phyloP scores from a whole-genome alignment of 192 early-diverging fungal species.

The Coemansia javaensis region DNA sequence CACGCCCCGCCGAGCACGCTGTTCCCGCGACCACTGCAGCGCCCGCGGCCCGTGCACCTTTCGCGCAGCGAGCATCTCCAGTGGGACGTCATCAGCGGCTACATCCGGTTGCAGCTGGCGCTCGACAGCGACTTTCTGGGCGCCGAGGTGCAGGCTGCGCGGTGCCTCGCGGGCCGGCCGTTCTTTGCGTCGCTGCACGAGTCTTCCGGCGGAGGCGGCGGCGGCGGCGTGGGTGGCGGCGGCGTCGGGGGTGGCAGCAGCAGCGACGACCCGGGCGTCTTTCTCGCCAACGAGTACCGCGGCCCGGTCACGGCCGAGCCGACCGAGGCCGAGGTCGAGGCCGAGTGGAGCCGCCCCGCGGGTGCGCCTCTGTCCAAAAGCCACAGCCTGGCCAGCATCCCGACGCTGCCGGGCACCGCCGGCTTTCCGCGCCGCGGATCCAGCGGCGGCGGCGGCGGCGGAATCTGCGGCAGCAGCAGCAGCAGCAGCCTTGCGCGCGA shows the following conservation, averaged over 20 bases:
- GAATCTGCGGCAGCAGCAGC: too few relatives aligned
- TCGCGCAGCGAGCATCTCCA: slow-evolving; percentile 36
- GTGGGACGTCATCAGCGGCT: slow-evolving; percentile 38
- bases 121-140: slow-evolving; percentile 30
- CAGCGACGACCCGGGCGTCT: slow-evolving; percentile 9
- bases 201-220: too few relatives aligned
- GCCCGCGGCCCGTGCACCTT: slow-evolving; percentile 18
- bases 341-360: too few relatives aligned
- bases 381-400: slow-evolving; percentile 22
- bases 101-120: slow-evolving; percentile 32
- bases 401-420: slow-evolving; percentile 3
- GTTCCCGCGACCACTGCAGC: too few relatives aligned
- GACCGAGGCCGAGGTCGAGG: slow-evolving; percentile 8
- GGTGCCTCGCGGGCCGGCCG: slow-evolving; percentile 10
- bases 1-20: too few relatives aligned
- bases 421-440: too few relatives aligned
- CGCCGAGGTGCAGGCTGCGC: slow-evolving; percentile 29
- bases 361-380: slow-evolving; percentile 28
- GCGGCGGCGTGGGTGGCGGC: too few relatives aligned
- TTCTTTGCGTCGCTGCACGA: slow-evolving; percentile 8
- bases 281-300: slow-evolving; percentile 1
- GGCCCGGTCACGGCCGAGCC: slow-evolving; percentile 14
- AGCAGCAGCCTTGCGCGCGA: background rate
- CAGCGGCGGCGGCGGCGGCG: too few relatives aligned
- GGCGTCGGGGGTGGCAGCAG: too few relatives aligned